Evolutionary conservation across 2,329 filamentous ascomycete species (phyloP), one percentile per base, ranked within the genome.

Genomic region (Monosporascus sp.): DNA sequence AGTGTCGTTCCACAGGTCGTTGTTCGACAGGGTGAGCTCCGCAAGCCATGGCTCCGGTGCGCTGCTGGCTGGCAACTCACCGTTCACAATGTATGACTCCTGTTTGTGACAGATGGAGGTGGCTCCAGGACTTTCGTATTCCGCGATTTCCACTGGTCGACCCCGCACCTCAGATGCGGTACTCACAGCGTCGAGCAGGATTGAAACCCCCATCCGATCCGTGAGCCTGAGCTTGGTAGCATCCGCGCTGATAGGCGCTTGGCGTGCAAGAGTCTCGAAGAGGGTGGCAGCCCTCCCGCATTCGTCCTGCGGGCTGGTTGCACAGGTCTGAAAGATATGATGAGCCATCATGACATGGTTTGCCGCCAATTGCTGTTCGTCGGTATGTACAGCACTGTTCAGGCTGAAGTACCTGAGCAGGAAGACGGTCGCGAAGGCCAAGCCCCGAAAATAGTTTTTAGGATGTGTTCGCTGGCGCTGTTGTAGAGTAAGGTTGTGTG

Each of bases 391-490:
- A 7, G 48, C 49, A 37, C 54, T 57, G 50, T 64, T 63, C 17
- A 62, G 56, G 39, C 57, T 62, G 47, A 66, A 67, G 51, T 65
- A 67, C 18, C 60, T 56, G n/a, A 68, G 60, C 3, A 68, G 60
- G 54, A 67, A 67, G 11, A 65, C 63, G 11, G 64, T 65, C 17
- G 65, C 63, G 50, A 68, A 67, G 6, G 62, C 64, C 9, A 68
- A 54, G 9, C 59, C 59, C 24, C 58, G 55, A 53, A 59, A 67
- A 45, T 65, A 62, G 36, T 63, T 57, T 51, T 67, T 68, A 11
- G 60, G 60, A 6, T 64, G 48, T 18, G 60, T 55, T 38, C 54
- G 50, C 24, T 60, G 57, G 36, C 58, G 55, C 20, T 60, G 57
- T 9, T 47, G 35, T 11, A 52, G 48, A 9, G 56, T 55, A 9